phyloP scores from a whole-genome alignment of 1,284 basidiomycete genomes.

The Tetrapyrgos nigripes region DNA sequence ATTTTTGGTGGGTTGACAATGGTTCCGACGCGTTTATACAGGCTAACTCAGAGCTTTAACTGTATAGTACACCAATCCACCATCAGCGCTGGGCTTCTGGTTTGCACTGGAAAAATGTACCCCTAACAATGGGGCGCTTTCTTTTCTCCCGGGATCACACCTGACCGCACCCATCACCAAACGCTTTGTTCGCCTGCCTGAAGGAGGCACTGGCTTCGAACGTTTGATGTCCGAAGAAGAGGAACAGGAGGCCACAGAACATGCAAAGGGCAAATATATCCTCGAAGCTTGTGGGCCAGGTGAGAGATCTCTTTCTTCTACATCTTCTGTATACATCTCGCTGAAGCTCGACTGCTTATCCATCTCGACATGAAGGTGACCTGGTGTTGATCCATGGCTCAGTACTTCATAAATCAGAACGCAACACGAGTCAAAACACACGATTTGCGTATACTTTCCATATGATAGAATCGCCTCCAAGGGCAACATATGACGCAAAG shows the following conservation, averaged over 20 bases:
- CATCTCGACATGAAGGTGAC: slow-evolving; percentile 56
- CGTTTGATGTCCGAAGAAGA: slow-evolving; percentile 54
- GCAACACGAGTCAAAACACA: slow-evolving; percentile 74
- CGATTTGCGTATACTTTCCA: slow-evolving; percentile 96
- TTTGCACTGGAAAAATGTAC: slow-evolving; percentile 93
- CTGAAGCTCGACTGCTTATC: background rate
- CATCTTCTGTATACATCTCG: background rate
- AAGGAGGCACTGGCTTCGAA: slow-evolving; percentile 84
- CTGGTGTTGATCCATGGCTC: slow-evolving; percentile 91
- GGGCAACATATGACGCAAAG: slow-evolving; percentile 75
- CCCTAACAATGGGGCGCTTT: slow-evolving; percentile 84
- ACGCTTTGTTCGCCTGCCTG: slow-evolving; percentile 80
- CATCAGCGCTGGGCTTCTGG: slow-evolving; percentile 94
- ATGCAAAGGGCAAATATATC: slow-evolving; percentile 62
- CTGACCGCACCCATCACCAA: slow-evolving; percentile 73
- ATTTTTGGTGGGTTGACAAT: slow-evolving; percentile 59
- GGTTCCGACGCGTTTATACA: no score
- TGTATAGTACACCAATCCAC: slow-evolving; percentile 87
- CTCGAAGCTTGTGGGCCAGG: slow-evolving; percentile 82
- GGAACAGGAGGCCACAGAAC: slow-evolving; percentile 36
- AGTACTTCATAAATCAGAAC: slow-evolving; percentile 88
- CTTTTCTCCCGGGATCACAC: slow-evolving; percentile 93
- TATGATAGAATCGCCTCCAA: slow-evolving; percentile 78
- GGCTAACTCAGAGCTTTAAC: no score
- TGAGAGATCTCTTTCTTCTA: slow-evolving; percentile 30